Evolutionary conservation across 352 stramenopile genomes (phyloP), one percentile per base, ranked within the genome.

Genomic region (Lagenidium sp.): DNA sequence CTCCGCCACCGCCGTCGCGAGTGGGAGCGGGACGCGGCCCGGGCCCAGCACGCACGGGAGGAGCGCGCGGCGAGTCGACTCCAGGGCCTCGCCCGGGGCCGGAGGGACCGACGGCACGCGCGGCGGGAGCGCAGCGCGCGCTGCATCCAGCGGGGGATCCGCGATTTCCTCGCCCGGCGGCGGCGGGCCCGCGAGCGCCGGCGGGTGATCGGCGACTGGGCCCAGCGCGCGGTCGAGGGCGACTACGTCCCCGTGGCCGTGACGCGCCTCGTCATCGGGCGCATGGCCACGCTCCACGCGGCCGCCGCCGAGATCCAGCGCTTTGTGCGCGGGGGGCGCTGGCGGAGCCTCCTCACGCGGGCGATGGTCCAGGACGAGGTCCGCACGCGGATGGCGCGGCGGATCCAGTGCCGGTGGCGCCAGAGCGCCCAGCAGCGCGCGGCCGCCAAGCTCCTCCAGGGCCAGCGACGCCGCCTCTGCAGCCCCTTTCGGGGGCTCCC

Each of bases 371-470:
- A 47, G 10, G 20, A 38, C 0, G 65, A 81, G 45, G 52, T 76
- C 16, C 63, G 60, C 4, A 42, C 47, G 6, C 61, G 58, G 13
- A 88, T 91, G 79, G 75, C 65, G 7, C 41, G 38, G 6, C 66
- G 73, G 8, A 66, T 92, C 21, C 79, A 92, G 50, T 44, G 40
- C 6, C 58, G 64, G 1, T 92, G 79, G 79, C 66, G 70, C 1
- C 58, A 72, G 22, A 83, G 63, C 26, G 57, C 62, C 0, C 70
- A 85, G 16, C 52, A 61, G 4, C 69, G 74, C 16, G 47, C 67
- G 20, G 75, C 73, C 0, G 55, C 44, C 20, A 68, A 67, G 13
- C 44, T 89, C 3, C 36, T 86, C 3, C 43, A 25, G 21, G 61
- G 71, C 3, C 79, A 89, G 38, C 63, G 58, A 6, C 65, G 76